A percentile compares a stretch with the other conserved stretches of the same genome.
Evolutionary conservation across 805 yeast genomes (phyloP).

Genomic region (Wickerhamomyces alni): DNA sequence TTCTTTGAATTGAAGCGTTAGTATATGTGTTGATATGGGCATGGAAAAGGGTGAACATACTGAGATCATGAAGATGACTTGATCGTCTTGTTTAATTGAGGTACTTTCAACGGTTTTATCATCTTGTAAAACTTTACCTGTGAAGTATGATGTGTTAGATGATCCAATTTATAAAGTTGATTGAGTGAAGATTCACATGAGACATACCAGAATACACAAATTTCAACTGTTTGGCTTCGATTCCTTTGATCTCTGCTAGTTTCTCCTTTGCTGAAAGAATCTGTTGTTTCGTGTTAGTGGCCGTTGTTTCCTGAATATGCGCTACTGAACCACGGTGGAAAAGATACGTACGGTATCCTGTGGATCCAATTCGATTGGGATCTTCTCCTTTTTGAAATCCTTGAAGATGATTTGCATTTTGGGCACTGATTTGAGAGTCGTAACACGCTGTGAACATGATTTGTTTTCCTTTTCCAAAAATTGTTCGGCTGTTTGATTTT

Average conservation of each 20-base stretch:
- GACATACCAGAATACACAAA: conserved; percentile 76
- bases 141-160: background rate
- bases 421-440: no score
- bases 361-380: conserved; percentile 71
- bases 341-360: conserved; percentile 50
- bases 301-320: no score
- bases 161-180: no score
- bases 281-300: conserved; percentile 28
- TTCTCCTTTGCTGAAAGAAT: conserved; percentile 64
- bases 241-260: conserved; percentile 60
- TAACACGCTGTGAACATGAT: no score
- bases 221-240: conserved; percentile 71
- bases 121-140: conserved; percentile 79
- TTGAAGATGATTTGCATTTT: conserved; percentile 76
- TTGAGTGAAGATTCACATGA: background rate
- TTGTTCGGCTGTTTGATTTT: background rate
- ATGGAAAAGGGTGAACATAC: conserved; percentile 31
- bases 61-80: conserved; percentile 87
- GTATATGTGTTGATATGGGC: conserved; percentile 1
- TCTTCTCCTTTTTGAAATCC: conserved; percentile 88
- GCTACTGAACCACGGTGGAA: background rate
- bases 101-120: conserved; percentile 65
- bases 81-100: conserved; percentile 78
- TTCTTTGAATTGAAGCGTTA: conserved; percentile 13
- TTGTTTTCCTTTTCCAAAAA: background rate